A percentile compares a stretch with the other conserved stretches of the same genome.
phyloP scores from a whole-genome alignment of 2,329 filamentous ascomycete genomes.

The Ramularia endophylla region DNA sequence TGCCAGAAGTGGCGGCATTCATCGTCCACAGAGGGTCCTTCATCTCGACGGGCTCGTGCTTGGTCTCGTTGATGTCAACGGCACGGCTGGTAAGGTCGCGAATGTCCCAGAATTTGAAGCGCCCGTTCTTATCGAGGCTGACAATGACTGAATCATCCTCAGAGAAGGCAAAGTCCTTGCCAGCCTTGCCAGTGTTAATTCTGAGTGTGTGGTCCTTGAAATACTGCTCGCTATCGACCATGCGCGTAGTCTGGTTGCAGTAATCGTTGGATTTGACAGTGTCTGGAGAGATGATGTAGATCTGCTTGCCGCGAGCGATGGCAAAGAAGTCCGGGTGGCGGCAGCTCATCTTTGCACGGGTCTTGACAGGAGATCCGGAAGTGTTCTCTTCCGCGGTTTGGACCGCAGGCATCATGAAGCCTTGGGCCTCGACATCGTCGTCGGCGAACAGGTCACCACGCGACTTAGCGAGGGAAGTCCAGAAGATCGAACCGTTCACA shows the following conservation, averaged over 20 bases:
- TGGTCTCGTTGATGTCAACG: constrained; percentile 37
- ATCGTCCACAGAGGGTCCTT: constrained; percentile 82
- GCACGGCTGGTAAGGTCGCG: constrained; percentile 60
- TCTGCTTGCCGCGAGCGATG: constrained; percentile 90
- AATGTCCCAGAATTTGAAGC: constrained; percentile 98
- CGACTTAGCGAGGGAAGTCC: constrained; percentile 72
- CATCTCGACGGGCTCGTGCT: constrained; percentile 53
- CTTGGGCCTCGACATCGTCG: constrained; percentile 73
- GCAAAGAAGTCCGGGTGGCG: constrained; percentile 91
- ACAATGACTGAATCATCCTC: constrained; percentile 93
- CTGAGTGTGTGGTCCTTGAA: constrained; percentile 81
- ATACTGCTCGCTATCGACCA: constrained; percentile 81
- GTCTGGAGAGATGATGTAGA: constrained; percentile 72
- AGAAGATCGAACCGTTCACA: constrained; percentile 95
- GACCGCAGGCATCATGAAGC: constrained; percentile 83
- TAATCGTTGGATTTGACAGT: constrained; percentile 49
- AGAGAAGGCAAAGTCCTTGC: constrained; percentile 97
- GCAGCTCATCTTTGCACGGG: constrained; percentile 82
- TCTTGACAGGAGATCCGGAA: constrained; percentile 90
- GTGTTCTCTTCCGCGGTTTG: constrained; percentile 82
- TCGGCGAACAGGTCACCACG: constrained; percentile 75
- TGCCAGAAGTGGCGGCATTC: constrained; percentile 50
- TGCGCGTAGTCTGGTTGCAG: constrained; percentile 46
- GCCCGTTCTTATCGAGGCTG: constrained; percentile 92
- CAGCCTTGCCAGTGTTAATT: constrained; percentile 95